Base-by-base conservation (phyloP, 2,329 filamentous ascomycete genomes). In the Colletotrichum sp. region DNA sequence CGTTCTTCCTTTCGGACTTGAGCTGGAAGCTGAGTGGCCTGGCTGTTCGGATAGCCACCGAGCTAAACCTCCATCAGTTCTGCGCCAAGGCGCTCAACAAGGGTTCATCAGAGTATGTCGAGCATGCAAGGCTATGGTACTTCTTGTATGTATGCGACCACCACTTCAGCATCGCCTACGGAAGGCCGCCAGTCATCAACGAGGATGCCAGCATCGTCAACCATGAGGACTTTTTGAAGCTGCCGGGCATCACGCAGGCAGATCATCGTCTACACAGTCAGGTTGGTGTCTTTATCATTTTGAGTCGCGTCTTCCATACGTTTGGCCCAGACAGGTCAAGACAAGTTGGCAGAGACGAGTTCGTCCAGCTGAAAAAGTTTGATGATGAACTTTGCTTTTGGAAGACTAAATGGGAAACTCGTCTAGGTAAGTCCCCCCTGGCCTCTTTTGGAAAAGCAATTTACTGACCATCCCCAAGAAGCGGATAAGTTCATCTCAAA, bases 61-160 rank as follows among this genome's bases (percentile, higher is more conserved):
- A 92, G 79, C 83, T 92, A 64, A 89, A 90, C 39, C 83, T 92
- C 5, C 90, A 91, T 78, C 89, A 89, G 75, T 89, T 86, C 71
- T 90, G 88, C 72, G 85, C 87, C 62, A 88, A 88, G 78, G 85
- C 89, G 59, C 84, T 89, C 3, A 78, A 78, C 8, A 85, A 85
- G 24, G 87, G 87, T 0, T 83, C 85, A 24, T 82, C 78, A 6
- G 86, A 90, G 77, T 86, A 90, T 70, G 87, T 89, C 78, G 89
- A 92, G 75, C 87, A 89, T 30, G 88, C 92, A 6, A 86, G 92
- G 57, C 83, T 93, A 8, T 93, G 91, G 90, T 93, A 93, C 80
- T 81, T 92, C 39, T 82, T 92, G 1, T 93, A 93, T 79, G 90
- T 93, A 2, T 93, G 91, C 79, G 92, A 93, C 79, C 92, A 93